These are phyloP conservation scores for Vicia villosa DNA, from an alignment of 306 rosid species.

Conservation along the genomic window DNA sequence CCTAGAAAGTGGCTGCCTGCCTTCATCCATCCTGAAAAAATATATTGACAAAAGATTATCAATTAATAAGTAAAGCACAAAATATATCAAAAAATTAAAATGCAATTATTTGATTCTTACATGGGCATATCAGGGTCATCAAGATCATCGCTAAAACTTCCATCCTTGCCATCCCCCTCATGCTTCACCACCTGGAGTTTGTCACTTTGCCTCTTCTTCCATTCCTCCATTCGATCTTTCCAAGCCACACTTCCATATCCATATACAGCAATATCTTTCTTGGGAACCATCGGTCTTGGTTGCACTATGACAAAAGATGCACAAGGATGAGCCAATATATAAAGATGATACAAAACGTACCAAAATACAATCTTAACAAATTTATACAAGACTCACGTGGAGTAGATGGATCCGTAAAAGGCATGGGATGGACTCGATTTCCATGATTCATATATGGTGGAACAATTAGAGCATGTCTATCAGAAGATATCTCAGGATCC, in stretches of 20 bases:
- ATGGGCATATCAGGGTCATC: conserved; percentile 87
- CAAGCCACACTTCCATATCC: conserved; percentile 98
- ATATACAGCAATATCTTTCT: conserved; percentile 91
- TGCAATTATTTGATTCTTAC: conserved; percentile 40
- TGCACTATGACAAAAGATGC: conserved; percentile 57
- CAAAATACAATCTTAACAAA: conserved; percentile 6
- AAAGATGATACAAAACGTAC: conserved; percentile 6
- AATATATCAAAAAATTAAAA: conserved; percentile 3
- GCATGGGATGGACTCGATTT: conserved; percentile 71
- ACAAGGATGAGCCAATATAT: conserved; percentile 29
- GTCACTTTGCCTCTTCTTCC: conserved; percentile 89
- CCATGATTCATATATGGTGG: conserved; percentile 77
- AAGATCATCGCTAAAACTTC: conserved; percentile 57
- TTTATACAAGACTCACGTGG: conserved; percentile 56
- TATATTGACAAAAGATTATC: conserved; percentile 22
- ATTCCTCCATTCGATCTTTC: conserved; percentile 97
- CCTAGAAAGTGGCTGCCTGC: conserved; percentile 93
- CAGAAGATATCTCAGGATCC: conserved; percentile 86
- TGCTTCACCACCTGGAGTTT: conserved; percentile 94
- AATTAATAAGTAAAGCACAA: conserved; percentile 11
- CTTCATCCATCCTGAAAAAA: conserved; percentile 94
- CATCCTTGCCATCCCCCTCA: conserved; percentile 59
- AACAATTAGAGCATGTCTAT: conserved; percentile 81
- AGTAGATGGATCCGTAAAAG: conserved; percentile 62
- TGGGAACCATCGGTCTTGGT: conserved; percentile 94